Evolutionary conservation across 1,139 yeast genomes (phyloP).

Genomic region (Sugiyamaella xylanicola): DNA sequence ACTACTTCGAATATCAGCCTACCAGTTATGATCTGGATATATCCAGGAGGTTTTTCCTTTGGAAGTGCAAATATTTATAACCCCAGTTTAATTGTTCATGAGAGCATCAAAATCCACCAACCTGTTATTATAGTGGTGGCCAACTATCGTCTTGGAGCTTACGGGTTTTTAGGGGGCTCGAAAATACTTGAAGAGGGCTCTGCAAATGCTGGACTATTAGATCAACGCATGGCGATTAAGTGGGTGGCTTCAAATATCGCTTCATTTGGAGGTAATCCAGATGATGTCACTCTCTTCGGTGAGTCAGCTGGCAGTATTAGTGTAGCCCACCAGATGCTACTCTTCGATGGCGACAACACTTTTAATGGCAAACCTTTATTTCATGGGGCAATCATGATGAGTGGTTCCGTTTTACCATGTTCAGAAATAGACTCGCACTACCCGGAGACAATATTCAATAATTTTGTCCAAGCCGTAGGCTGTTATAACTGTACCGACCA

Average conservation of each 20-base stretch:
- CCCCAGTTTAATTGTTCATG: constrained; percentile 26
- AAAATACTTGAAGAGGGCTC: constrained; percentile 33
- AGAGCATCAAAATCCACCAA: constrained; percentile 30
- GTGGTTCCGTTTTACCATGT: constrained; percentile 26
- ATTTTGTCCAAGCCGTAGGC: constrained; percentile 23
- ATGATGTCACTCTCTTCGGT: constrained; percentile 42
- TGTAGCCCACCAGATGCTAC: constrained; percentile 37
- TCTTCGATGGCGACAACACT: constrained; percentile 32
- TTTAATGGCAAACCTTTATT: constrained; percentile 32
- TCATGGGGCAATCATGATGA: constrained; percentile 37
- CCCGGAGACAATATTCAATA: constrained; percentile 27
- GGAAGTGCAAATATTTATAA: constrained; percentile 29
- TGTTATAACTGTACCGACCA: constrained; percentile 23
- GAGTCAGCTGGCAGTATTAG: constrained; percentile 45
- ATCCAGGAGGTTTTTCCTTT: constrained; percentile 43
- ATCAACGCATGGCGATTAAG: constrained; percentile 42
- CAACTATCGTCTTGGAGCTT: constrained; percentile 42
- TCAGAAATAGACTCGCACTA: constrained; percentile 14
- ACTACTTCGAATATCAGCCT: constrained; percentile 24
- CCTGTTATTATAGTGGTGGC: constrained; percentile 32
- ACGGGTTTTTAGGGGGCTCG: constrained; percentile 41
- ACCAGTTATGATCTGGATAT: constrained; percentile 44
- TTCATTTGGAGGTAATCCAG: constrained; percentile 45
- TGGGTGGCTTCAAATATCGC: constrained; percentile 43
- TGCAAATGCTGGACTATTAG: constrained; percentile 42